Evolutionary conservation across 768 basidiomycete genomes (phyloP), one percentile per base, ranked within the genome.

Genomic region (Phlegmacium glaucopus): DNA sequence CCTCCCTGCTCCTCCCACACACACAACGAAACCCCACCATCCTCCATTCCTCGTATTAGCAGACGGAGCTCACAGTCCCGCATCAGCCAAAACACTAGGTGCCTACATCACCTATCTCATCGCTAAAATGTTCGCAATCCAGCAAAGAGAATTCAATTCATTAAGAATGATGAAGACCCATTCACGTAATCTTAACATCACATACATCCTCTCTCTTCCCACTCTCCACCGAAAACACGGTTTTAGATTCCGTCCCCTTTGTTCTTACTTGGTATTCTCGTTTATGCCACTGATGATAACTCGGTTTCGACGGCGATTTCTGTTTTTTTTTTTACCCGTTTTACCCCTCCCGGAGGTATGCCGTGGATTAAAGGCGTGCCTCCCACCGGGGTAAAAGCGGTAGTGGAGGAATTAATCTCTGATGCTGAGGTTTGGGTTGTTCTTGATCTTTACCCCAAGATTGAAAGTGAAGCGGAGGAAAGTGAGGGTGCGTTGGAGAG

Each of bases 1-100:
- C 45, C 52, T 9, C 29, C 39, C 28, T 4, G 44, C 37, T 48
- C 58, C 37, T 52, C 12, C 25, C 37, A 10, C n/a, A 28, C 16
- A 32, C 22, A 2, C 22, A 22, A 22, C 22, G 22, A 22, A 22
- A 7, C 17, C 10, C 9, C 46, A 17, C 46, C 34, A 45, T 15
- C 27, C 17, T 15, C 40, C 51, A 6, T 51, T 67, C 9, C 52
- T 77, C 7, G 66, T 94, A 10, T 76, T 98, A 9, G 87, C 85
- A 4, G 96, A 99, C 59, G 96, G 96, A 3, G 95, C 96, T 1
- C 96, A 98, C 64, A 99, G 98, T 61, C 68, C 83, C 7, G 84
- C 90, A 6, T 92, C 92, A 0, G 77, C 92, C 0, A 53, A 64
- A 25, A 78, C 79, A 0, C 78, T 97, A 9, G 76, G 82, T 7